Evolutionary conservation across 164 flowering plant genomes (phyloP), one percentile per base, ranked within the genome.

Genomic region (Vitis rupestris): DNA sequence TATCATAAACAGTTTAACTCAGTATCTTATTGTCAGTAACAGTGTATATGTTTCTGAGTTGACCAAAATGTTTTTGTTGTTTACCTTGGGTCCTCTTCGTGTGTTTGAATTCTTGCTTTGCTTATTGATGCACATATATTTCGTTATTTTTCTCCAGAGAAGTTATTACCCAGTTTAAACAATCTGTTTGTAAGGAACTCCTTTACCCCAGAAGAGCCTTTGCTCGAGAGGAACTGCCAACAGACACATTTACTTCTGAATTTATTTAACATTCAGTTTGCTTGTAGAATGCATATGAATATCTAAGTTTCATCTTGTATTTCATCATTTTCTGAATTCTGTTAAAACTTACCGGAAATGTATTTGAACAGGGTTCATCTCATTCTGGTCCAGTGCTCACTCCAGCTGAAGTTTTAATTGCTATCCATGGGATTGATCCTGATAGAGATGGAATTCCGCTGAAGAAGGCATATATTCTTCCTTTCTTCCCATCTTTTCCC

Each of bases 361-460:
- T 64, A 71, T 12, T 66, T 75, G n/a, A 55, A 31, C 87, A 96
- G 99, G 98, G 88, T 59, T 85, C 91, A 49, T 71, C 90, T 72
- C 84, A 80, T 60, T 74, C 85, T 78, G 80, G 83, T 76, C 88
- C 88, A 53, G 76, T 82, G 68, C 86, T 96, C 31, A 76, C 90
- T 71, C 99, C 99, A 9, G 84, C 95, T 70, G 99, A 96, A 90
- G 89, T 91, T 47, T 77, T 96, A 57, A 90, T 90, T 69, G 97
- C 97, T 47, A 92, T 96, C 68, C 97, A 96, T 78, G 89, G 90
- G 49, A 89, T 96, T 73, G 97, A 93, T 82, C 97, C 97, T 59
- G 99, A 92, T 13, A 90, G 79, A 85, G 99, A 92, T 78, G 89
- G 90, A 58, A 88, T 96, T 69, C 91, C 97, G 27, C 78, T 96